Conservation (phyloP, 2,329 filamentous ascomycete species). For the Stachybotrys chlorohalonatus region DNA sequence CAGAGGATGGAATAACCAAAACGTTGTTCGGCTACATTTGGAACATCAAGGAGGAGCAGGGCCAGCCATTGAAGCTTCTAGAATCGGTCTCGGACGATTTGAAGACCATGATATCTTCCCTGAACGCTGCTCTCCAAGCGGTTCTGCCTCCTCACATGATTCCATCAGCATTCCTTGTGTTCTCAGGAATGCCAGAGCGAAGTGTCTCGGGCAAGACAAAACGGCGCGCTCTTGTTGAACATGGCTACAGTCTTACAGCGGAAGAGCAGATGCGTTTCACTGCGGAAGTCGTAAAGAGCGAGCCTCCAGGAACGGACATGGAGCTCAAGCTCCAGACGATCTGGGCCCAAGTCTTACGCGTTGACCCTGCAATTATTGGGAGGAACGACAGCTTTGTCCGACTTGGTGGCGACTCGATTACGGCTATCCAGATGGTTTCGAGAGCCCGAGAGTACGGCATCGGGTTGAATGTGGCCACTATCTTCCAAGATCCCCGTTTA, state of each 20-base stretch:
- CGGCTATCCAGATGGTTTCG: slow-evolving; percentile 10
- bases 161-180: slow-evolving; percentile 4
- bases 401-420: slow-evolving; percentile 17
- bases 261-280: neutral
- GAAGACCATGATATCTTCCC: neutral
- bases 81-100: neutral
- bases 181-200: slow-evolving; percentile 4
- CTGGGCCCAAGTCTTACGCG: slow-evolving; percentile 3
- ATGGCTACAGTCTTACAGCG: neutral
- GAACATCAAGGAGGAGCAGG: neutral
- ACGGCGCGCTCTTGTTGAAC: neutral
- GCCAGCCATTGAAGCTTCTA: neutral
- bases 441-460: slow-evolving; percentile 2
- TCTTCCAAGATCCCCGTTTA: slow-evolving; percentile 9
- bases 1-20: neutral
- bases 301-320: slow-evolving; percentile 1
- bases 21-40: neutral
- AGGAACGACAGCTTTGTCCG: slow-evolving; percentile 15
- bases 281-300: neutral
- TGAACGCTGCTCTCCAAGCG: neutral
- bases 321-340: neutral
- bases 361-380: slow-evolving; percentile 14
- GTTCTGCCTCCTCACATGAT: slow-evolving; percentile 8
- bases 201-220: slow-evolving; percentile 8
- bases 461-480: slow-evolving; percentile 3